Base-by-base conservation (phyloP, 306 rosid genomes). In the Malus orientalis region DNA sequence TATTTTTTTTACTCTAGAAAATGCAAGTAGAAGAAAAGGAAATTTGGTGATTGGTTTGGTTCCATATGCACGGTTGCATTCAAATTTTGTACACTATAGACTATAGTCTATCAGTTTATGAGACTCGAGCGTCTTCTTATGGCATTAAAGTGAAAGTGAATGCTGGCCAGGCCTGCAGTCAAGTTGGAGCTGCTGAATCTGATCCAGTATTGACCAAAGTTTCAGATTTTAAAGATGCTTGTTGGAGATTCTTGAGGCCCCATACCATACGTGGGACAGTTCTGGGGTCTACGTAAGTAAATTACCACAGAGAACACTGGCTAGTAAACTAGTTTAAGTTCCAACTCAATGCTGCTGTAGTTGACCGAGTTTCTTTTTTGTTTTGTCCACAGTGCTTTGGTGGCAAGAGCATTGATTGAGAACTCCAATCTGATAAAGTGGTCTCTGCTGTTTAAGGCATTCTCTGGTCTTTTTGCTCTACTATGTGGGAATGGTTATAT, bases 201-300 rank as follows among this genome's bases (percentile, higher is more conserved):
- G 85, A 89, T 81, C 89, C 96, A n/a, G 72, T 90, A 42, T 76
- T 82, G 23, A 77, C 84, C 76, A 94, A 70, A 78, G 44, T 90
- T 77, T 84, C 88, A 38, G 89, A 82, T 69, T 88, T 94, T 76
- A 92, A 83, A 85, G 98, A 92, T 87, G 93, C 98, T 45, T 94
- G 89, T 78, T 94, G 98, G 98, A 90, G 98, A 86, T 92, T 94
- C 86, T 83, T 94, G 67, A 88, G 98, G 86, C 97, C 98, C 40
- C 98, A 94, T 80, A 94, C 98, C 19, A 92, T 94, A 80, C 90
- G 96, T 18, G 98, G 98, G 71, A 92, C 98, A 29, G 69, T 93
- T 65, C 82, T 94, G 25, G 98, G 98, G n/a, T 94, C 98, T 12
- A 18, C 57, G 98, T 94, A 80, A 92, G 96, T 84, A 30, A 76